Evolutionary conservation across 805 yeast genomes (phyloP).

Genomic region (Candida dajiaensis): DNA sequence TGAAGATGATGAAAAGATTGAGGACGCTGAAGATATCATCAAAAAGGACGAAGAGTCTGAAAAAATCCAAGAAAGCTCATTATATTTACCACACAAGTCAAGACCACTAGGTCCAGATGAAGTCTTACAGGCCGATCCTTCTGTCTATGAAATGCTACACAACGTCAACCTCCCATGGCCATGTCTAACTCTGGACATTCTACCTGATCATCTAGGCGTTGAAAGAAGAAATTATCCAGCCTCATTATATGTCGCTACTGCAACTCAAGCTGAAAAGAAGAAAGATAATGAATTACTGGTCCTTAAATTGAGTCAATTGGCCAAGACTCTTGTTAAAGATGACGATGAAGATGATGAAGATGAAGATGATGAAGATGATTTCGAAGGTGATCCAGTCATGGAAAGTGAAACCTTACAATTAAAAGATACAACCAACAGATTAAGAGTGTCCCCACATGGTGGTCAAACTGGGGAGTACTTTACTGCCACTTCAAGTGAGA

Average conservation of each 20-base stretch:
- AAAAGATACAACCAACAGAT: slow-evolving; percentile 80
- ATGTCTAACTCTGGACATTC: slow-evolving; percentile 81
- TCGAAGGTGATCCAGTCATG: slow-evolving; percentile 75
- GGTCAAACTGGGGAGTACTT: slow-evolving; percentile 69
- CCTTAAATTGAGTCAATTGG: slow-evolving; percentile 73
- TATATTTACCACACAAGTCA: slow-evolving; percentile 85
- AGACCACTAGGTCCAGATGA: slow-evolving; percentile 93
- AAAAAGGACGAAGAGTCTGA: slow-evolving; percentile 32
- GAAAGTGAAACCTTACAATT: slow-evolving; percentile 79
- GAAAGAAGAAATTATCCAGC: slow-evolving; percentile 92
- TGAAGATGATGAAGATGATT: slow-evolving; percentile 67
- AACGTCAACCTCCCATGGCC: slow-evolving; percentile 96
- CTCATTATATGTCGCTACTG: slow-evolving; percentile 77
- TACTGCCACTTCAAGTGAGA: slow-evolving; percentile 84
- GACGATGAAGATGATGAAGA: slow-evolving; percentile 73
- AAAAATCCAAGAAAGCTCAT: slow-evolving; percentile 34
- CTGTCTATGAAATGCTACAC: slow-evolving; percentile 95
- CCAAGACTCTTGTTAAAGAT: slow-evolving; percentile 82
- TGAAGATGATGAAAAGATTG: slow-evolving; percentile 28
- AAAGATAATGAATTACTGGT: slow-evolving; percentile 87
- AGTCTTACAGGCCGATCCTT: slow-evolving; percentile 92
- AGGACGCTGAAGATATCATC: slow-evolving; percentile 29
- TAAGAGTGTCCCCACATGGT: slow-evolving; percentile 79
- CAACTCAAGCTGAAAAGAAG: slow-evolving; percentile 84
- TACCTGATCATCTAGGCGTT: slow-evolving; percentile 80